phyloP scores from a whole-genome alignment of 306 rosid genomes.

The Trifolium pratense region DNA sequence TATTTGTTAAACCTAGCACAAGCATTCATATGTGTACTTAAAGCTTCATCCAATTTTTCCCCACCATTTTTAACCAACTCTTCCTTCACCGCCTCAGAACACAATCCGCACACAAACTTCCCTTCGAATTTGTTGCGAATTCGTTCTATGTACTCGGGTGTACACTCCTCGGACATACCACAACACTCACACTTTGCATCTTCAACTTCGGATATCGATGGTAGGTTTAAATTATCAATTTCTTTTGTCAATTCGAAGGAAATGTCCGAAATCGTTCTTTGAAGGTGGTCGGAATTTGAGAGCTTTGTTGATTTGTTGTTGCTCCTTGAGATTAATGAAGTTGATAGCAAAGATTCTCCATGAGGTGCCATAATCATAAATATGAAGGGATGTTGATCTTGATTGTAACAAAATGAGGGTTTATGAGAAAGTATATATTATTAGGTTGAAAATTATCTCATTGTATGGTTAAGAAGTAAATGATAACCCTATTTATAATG shows the following conservation, averaged over 20 bases:
- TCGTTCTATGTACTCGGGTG: slow-evolving; percentile 74
- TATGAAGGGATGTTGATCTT: slow-evolving; percentile 16
- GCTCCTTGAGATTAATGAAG: slow-evolving; percentile 36
- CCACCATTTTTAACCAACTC: slow-evolving; percentile 86
- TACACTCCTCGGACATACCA: slow-evolving; percentile 95
- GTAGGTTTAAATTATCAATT: slow-evolving; percentile 50
- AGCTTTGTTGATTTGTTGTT: slow-evolving; percentile 58
- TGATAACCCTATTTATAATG: slow-evolving; percentile 58
- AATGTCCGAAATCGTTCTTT: slow-evolving; percentile 81
- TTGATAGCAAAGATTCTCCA: slow-evolving; percentile 60
- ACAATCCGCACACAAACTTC: slow-evolving; percentile 84
- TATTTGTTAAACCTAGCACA: slow-evolving; percentile 82
- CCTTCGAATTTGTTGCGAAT: slow-evolving; percentile 70
- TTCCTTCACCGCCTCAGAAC: slow-evolving; percentile 89
- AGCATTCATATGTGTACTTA: slow-evolving; percentile 74
- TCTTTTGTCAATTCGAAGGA: slow-evolving; percentile 68
- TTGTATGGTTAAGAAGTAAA: slow-evolving; percentile 24
- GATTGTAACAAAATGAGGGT: slow-evolving; percentile 19
- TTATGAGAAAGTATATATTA: neutral
- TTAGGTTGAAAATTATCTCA: neutral
- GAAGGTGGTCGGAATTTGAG: slow-evolving; percentile 54
- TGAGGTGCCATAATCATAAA: slow-evolving; percentile 69
- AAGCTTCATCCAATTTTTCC: slow-evolving; percentile 64
- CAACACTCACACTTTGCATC: slow-evolving; percentile 94
- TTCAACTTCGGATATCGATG: slow-evolving; percentile 74